phyloP scores from a whole-genome alignment of 2,329 filamentous ascomycete species.

The Apiospora rasikravindrae region DNA sequence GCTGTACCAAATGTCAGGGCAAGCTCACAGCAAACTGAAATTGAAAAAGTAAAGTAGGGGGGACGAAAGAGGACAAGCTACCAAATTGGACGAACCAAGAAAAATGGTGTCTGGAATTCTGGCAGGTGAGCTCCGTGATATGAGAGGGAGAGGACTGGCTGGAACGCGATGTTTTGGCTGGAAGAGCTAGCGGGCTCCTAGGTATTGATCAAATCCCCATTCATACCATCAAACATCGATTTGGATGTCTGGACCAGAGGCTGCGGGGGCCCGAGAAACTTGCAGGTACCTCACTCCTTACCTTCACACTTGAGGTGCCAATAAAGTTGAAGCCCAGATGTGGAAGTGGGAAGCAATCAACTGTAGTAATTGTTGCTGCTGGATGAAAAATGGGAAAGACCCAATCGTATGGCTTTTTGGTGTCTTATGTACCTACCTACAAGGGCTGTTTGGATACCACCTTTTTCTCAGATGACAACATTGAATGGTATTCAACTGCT shows the following conservation, averaged over 20 bases:
- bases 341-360: not conserved
- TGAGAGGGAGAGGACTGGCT: not conserved
- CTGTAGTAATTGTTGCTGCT: not conserved
- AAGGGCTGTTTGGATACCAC: not conserved
- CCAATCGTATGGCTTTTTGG: not conserved
- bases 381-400: not conserved
- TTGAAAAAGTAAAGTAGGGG: not conserved
- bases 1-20: not conserved
- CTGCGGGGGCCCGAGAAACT: not conserved
- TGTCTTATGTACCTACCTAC: not conserved
- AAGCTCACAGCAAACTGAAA: not conserved
- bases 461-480: not conserved
- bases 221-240: not conserved
- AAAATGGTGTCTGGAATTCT: not conserved
- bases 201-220: not conserved
- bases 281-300: not conserved
- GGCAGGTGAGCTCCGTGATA: not conserved
- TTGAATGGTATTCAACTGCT: too few relatives aligned
- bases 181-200: not conserved
- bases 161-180: conserved; percentile 12
- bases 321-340: not conserved
- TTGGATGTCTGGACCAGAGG: not conserved
- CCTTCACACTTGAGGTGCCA: not conserved
- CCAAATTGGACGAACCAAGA: not conserved
- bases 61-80: not conserved